Evolutionary conservation across 106 monocot species (phyloP), one percentile per base, ranked within the genome.

Genomic region (Acorus gramineus): DNA sequence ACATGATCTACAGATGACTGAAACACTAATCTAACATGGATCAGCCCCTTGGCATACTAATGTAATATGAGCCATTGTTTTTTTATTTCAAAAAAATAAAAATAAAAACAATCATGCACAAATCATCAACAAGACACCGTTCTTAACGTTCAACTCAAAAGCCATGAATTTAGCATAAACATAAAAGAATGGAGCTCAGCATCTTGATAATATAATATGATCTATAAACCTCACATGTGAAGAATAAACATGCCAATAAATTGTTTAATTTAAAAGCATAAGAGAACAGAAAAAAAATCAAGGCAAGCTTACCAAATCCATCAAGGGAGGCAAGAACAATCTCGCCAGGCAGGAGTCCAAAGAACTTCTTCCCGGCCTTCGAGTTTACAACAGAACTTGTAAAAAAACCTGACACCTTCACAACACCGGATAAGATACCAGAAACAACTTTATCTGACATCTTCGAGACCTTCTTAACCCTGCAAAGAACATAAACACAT

Each of bases 261-360:
- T 51, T 49, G 52, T 28, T 28, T 14, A 14, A 6, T 28, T 11
- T 49, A 4, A 47, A 53, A 52, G 7, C 3, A 9, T 55, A 12
- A 50, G 0, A 7, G 45, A 47, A 8, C 7, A 8, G 52, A n/a
- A 5, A 11, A 62, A 12, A 52, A 4, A 4, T 69, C 81, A 49
- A 28, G 28, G 28, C 28, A 28, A 28, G 28, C 1, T 28, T 81
- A 93, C 93, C 89, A 71, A 89, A 93, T 59, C 85, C 93, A 78
- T 93, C 93, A 47, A 93, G 89, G 52, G 89, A 83, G 65, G 89
- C 88, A 59, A 93, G 85, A 43, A 85, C 71, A 61, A 93, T 63
- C 74, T 93, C 85, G 45, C 88, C 93, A 2, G 89, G 93, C 46
- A 88, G 43, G 2, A 85, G 73, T 3, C 68, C 62, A 50, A 93